These are phyloP conservation scores for Aureococcus anophagefferens DNA, from an alignment of 108 stramenopile genomes.

Conservation along the genomic window DNA sequence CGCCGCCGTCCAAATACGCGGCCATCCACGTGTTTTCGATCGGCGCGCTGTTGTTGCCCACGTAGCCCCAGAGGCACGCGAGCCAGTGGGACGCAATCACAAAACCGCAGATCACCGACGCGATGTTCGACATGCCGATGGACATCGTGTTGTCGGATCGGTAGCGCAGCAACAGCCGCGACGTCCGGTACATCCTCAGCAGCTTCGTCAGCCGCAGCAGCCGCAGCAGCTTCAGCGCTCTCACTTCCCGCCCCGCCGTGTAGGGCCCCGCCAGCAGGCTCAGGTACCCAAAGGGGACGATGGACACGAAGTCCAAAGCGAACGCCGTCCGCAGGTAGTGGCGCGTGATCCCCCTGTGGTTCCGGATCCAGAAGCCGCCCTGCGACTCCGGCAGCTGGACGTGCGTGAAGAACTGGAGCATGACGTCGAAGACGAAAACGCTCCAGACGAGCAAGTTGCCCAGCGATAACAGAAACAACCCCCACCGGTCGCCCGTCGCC, in stretches of 20 bases:
- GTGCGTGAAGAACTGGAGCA: conserved; percentile 2
- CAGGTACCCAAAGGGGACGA: background rate
- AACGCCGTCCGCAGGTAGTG: background rate
- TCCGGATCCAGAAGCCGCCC: background rate
- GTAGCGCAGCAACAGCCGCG: background rate
- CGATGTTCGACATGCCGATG: background rate
- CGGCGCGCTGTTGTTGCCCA: too few relatives aligned
- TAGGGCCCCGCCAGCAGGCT: too few relatives aligned
- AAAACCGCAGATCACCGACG: background rate
- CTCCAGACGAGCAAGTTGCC: too few relatives aligned
- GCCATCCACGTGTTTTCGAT: background rate
- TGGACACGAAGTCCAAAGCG: background rate
- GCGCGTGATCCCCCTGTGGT: background rate
- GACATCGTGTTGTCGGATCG: background rate
- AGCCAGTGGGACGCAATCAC: background rate
- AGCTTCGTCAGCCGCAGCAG: background rate
- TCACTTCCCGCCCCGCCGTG: background rate
- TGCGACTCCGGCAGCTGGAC: background rate
- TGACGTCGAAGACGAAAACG: background rate
- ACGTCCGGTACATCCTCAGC: background rate
- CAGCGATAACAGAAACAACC: too few relatives aligned
- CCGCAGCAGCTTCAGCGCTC: background rate
- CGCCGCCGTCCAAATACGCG: background rate
- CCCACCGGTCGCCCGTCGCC: too few relatives aligned
- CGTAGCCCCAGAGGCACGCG: background rate